Base-by-base conservation (phyloP, 768 basidiomycete species). In the Rhizopogon vesiculosus region DNA sequence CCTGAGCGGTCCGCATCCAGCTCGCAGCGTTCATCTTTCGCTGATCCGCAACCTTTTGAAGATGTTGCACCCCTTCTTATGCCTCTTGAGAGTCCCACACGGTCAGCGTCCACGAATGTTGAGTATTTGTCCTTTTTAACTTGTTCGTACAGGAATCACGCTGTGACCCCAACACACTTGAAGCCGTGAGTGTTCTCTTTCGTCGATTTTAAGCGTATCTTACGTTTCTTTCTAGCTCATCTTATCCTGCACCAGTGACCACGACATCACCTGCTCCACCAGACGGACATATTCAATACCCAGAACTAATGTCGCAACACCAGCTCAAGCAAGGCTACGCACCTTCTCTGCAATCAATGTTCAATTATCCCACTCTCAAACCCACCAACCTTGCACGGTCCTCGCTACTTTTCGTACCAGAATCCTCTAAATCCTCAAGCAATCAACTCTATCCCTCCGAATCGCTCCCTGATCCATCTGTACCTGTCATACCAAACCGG, bases 261-360 rank as follows among this genome's bases (percentile, higher is more conserved):
- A 89, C 88, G 9, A 86, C 89, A 31, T 82, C 86, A 4, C 76
- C 82, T n/a, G 80, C 84, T 15, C 74, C 77, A 5, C 74, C 77
- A 38, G 70, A 76, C 16, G 71, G 74, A 15, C 64, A 73, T 18
- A 70, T 86, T 53, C 76, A 76, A 35, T 89, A 88, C 62, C 88
- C 89, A 1, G 75, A 81, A 15, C 79, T 91, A 35, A 92, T 92
- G 90, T 84, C 85, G 1, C 80, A 81, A 54, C 91, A 92, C 56
- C 90, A 92, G 68, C 78, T 83, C 54, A 77, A 72, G 50, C 90
- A 92, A 63, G 90, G 90, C 40, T 92, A 92, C 63, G 79, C 78
- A 25, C 89, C 89, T 1, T 90, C 87, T 5, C 68, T 85, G n/a
- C 80, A 81, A 53, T 89, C 87, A 22, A 91, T 89, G 86, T 90